These are phyloP conservation scores for Kwoniella dejecticola DNA, from an alignment of 768 basidiomycete genomes.

Conservation along the genomic window DNA sequence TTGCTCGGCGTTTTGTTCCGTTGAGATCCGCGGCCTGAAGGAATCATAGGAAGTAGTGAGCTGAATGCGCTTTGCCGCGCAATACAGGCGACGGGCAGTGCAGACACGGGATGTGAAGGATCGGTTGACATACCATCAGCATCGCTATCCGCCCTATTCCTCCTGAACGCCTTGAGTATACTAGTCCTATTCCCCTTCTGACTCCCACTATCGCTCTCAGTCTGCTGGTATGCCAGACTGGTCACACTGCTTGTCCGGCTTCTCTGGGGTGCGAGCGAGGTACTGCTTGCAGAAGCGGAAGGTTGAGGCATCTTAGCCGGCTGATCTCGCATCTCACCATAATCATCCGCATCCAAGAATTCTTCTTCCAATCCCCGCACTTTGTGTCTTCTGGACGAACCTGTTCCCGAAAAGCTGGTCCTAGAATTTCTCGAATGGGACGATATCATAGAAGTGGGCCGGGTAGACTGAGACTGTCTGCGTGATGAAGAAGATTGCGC, in stretches of 20 bases:
- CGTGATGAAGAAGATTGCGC: constrained; percentile 4
- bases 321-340: constrained; percentile 29
- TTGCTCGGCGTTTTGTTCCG: constrained; percentile 28
- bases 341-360: constrained; percentile 34
- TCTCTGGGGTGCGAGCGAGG: constrained; percentile 35
- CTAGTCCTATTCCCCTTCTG: constrained; percentile 30
- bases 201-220: constrained; percentile 43
- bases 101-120: too few relatives aligned
- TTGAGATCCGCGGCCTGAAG: constrained; percentile 12
- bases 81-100: too few relatives aligned
- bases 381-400: constrained; percentile 14
- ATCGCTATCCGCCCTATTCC: constrained; percentile 38
- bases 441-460: constrained; percentile 25
- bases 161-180: constrained; percentile 35
- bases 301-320: constrained; percentile 14
- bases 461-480: constrained; percentile 5
- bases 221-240: constrained; percentile 38
- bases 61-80: too few relatives aligned
- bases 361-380: constrained; percentile 50
- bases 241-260: constrained; percentile 24
- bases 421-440: constrained; percentile 18
- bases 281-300: constrained; percentile 27
- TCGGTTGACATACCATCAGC: constrained; percentile 33
- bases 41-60: too few relatives aligned
- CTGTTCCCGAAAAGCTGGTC: constrained; percentile 5